Percentiles rank a stretch among this genome's conserved stretches.
Conservation (phyloP, 2,329 filamentous ascomycete species). For the Metarhizium album region DNA sequence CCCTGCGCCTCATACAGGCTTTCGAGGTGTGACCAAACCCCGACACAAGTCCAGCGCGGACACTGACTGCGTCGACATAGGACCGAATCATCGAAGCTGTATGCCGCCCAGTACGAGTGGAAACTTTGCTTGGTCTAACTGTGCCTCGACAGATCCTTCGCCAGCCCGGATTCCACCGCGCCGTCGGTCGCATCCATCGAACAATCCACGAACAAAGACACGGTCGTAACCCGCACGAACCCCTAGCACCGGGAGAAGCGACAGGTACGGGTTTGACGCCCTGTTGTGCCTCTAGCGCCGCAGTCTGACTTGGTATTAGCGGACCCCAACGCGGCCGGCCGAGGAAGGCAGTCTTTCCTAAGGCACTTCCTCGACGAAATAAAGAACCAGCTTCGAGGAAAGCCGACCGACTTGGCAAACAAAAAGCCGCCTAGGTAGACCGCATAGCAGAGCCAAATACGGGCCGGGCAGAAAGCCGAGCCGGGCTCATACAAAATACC, state of each 20-base stretch:
- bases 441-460: background rate
- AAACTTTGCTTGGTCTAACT: slow-evolving; percentile 4
- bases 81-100: slow-evolving; percentile 24
- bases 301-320: slow-evolving; percentile 11
- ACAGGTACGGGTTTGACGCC: slow-evolving; percentile 25
- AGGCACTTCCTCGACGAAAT: slow-evolving; percentile 40
- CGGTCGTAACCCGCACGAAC: slow-evolving; percentile 39
- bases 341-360: slow-evolving; percentile 24
- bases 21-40: slow-evolving; percentile 17
- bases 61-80: slow-evolving; percentile 9
- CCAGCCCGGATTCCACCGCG: slow-evolving; percentile 39
- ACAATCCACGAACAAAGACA: slow-evolving; percentile 36
- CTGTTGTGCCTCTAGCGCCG: background rate
- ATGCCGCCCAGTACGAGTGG: slow-evolving; percentile 4
- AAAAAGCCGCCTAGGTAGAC: slow-evolving; percentile 17
- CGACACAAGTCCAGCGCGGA: slow-evolving; percentile 6
- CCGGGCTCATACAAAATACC: background rate
- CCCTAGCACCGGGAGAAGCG: slow-evolving; percentile 40
- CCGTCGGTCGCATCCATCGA: slow-evolving; percentile 41
- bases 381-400: slow-evolving; percentile 37
- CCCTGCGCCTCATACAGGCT: slow-evolving; percentile 22
- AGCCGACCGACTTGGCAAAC: slow-evolving; percentile 27
- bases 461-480: background rate
- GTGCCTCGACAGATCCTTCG: slow-evolving; percentile 31
- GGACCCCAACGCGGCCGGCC: slow-evolving; percentile 21